Conservation (phyloP, 2,329 filamentous ascomycete species). For the Aspergillus transmontanensis region DNA sequence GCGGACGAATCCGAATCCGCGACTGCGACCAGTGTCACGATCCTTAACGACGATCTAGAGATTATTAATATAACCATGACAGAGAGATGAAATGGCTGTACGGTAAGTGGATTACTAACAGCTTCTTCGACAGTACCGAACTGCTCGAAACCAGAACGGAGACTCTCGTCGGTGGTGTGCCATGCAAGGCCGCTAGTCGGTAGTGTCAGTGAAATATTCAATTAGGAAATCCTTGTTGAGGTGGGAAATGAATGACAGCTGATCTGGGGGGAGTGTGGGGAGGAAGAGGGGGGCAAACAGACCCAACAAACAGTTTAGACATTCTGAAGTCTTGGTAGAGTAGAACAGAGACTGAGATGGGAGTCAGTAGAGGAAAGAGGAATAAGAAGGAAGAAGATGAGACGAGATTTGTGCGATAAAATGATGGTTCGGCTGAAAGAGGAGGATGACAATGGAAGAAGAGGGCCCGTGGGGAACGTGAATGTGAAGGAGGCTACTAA, state of each 20-base stretch:
- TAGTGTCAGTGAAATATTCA: neutral
- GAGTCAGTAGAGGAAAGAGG: conserved; percentile 8
- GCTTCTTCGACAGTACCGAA: conserved; percentile 93
- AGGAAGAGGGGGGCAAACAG: conserved; percentile 42
- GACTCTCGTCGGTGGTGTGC: conserved; percentile 89
- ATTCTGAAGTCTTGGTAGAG: conserved; percentile 53
- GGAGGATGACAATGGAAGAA: neutral
- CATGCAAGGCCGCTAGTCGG: conserved; percentile 85
- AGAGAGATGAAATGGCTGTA: neutral
- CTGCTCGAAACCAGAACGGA: conserved; percentile 89
- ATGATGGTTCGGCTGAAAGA: conserved; percentile 3
- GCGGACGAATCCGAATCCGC: conserved; percentile 95
- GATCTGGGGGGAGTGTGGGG: neutral
- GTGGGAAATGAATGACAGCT: conserved; percentile 14
- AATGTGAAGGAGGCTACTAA: conserved; percentile 7
- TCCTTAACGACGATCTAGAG: conserved; percentile 93
- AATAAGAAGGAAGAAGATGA: neutral
- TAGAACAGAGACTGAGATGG: conserved; percentile 1
- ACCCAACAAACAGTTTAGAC: conserved; percentile 97
- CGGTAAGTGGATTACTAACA: conserved; percentile 60
- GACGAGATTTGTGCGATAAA: neutral
- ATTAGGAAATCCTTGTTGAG: conserved; percentile 2
- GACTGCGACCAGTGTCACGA: conserved; percentile 92
- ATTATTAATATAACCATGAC: conserved; percentile 16
- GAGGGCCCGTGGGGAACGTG: neutral